Base-by-base conservation (phyloP, 1,139 yeast species). In the Nakaseomyces kungkrabaensis region DNA sequence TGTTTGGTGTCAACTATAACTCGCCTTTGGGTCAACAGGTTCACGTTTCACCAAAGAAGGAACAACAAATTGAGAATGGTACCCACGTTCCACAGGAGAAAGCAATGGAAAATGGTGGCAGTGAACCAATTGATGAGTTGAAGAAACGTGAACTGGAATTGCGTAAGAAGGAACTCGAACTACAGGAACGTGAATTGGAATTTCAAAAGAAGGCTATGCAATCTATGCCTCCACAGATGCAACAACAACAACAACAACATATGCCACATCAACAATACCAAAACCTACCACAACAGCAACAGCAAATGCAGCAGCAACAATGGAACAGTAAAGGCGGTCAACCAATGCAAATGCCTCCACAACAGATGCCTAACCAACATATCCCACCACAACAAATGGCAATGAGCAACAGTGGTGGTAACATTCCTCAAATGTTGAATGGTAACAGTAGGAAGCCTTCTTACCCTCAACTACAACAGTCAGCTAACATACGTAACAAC, bases 81-180 rank as follows among this genome's bases (percentile, higher is more conserved):
- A 51, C 46, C 49, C 33, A 41, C 45, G 50, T 17, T 5, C 17
- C 42, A 11, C 29, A 38, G 13, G 42, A 38, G 11, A 38, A 38
- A 31, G 17, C 17, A 4, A 27, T 29, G 5, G 34, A 27, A 41
- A 41, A 27, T n/a, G 34, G 34, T 26, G 34, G n/a, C 13, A 24
- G n/a, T n/a, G 36, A 33, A 33, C n/a, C 43, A 9, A 29, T 27
- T 6, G 44, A 41, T 22, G 44, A 41, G 1, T 43, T 63, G 46
- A 58, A 60, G 45, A 62, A 59, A 46, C 58, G 62, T 33, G 79
- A 76, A 54, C 49, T 71, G 45, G 79, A 74, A 54, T 63, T 76
- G 46, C 70, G 71, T 54, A 71, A 67, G 51, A 71, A 74, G 55
- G 81, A 76, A 58, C 66, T 73, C 51, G 72, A 73, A 32, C 61